Evolutionary conservation across 2,329 filamentous ascomycete species (phyloP), one percentile per base, ranked within the genome.

Genomic region (Leptodontidium sp.): DNA sequence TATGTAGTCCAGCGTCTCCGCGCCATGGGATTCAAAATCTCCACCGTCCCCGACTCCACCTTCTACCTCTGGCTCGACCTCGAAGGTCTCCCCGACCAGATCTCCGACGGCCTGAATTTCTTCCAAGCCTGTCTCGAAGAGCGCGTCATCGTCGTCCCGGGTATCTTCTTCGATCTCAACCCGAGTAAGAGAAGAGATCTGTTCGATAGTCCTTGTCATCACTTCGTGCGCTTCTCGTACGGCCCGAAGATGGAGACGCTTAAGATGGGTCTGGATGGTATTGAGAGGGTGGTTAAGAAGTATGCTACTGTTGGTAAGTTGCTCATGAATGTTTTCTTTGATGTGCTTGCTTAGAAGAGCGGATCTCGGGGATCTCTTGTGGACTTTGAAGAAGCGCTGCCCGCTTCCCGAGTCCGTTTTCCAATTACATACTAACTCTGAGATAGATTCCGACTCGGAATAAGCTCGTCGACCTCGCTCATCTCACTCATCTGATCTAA

Each of bases 111-210:
- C 9, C 84, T 98, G 77, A 97, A 97, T 84, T 98, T 98, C 87
- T 98, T 98, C 88, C 90, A 96, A 79, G 94, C 94, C 38, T 96
- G 96, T 78, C 84, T 98, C 55, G 89, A 92, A 77, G 94, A 98
- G 84, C 97, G 97, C 86, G 93, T 97, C 74, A 98, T 98, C 77
- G 94, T 98, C 21, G 95, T 98, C 4, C 95, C 95, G 0, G 95
- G 95, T 69, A 98, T 98, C 80, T 98, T 98, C 87, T 98, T 98
- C 80, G 95, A 98, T 77, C 82, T 98, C 72, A 98, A 98, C 83
- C 95, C 95, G 4, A 91, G 92, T 45, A 91, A 93, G 80, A 87
- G 95, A 73, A 87, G 95, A 79, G 95, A 98, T 80, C 81, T 98
- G 74, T 98, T 98, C 74, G 95, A 98, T 82, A 93, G 89, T 74